Conservation (phyloP, 1,284 basidiomycete species). For the Waitea zeae region DNA sequence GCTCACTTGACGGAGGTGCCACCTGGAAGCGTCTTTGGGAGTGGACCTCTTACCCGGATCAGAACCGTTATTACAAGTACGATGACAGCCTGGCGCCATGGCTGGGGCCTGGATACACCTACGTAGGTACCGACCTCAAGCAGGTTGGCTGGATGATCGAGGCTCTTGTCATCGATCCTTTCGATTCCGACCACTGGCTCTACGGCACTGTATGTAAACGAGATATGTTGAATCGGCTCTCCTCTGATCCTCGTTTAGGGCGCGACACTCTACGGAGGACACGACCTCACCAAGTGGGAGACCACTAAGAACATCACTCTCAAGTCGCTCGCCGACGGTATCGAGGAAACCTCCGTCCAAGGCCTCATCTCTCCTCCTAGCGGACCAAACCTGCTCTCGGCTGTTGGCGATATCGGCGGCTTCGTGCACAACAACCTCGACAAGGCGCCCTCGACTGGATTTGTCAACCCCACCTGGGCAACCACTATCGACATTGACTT, state of each 20-base stretch:
- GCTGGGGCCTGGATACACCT: constrained; percentile 30
- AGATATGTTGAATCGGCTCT: too few species aligned
- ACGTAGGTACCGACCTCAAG: constrained; percentile 20
- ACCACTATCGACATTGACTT: constrained; percentile 37
- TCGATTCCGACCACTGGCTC: constrained; percentile 48
- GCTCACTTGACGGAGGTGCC: constrained; percentile 33
- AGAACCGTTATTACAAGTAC: constrained; percentile 37
- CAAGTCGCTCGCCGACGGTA: constrained; percentile 39
- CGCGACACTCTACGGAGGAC: constrained; percentile 38
- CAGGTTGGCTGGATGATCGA: constrained; percentile 23
- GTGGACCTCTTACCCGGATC: constrained; percentile 27
- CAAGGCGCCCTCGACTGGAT: constrained; percentile 18
- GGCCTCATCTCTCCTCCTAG: constrained; percentile 33
- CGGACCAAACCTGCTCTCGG: constrained; percentile 33
- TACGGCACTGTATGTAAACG: too few species aligned
- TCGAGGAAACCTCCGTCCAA: constrained; percentile 45
- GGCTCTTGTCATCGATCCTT: constrained; percentile 40
- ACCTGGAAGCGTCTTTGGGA: constrained; percentile 40
- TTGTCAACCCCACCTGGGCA: constrained; percentile 27
- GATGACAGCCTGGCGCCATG: constrained; percentile 36
- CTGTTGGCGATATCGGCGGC: constrained; percentile 26
- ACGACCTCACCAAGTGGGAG: constrained; percentile 39
- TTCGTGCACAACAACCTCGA: constrained; percentile 29
- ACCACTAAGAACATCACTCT: constrained; percentile 37
- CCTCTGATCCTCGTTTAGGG: too few species aligned